Percentiles rank a stretch among this genome's conserved stretches.
Evolutionary conservation across 2,329 filamentous ascomycete species (phyloP).

Genomic region (Fonsecaea erecta): DNA sequence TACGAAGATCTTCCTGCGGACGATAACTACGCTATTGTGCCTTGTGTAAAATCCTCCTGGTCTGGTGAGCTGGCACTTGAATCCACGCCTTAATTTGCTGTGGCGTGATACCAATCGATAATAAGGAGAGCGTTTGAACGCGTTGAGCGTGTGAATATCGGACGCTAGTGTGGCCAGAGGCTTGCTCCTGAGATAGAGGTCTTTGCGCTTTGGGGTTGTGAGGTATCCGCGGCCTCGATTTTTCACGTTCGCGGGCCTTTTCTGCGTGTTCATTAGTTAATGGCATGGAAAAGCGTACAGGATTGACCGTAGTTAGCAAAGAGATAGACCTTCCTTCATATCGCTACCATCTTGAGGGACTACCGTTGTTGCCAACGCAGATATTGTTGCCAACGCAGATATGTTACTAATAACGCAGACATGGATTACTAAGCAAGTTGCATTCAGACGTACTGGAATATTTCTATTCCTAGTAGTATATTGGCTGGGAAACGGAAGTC

Average conservation of each 20-base stretch:
- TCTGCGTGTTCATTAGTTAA: not conserved
- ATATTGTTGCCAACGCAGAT: too few relatives aligned
- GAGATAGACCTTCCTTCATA: not conserved
- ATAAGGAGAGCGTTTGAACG: not conserved
- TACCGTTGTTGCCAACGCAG: not conserved
- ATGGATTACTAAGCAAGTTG: not conserved
- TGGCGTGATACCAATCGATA: not conserved
- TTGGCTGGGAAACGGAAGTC: not conserved
- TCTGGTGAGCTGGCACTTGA: not conserved
- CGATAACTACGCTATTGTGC: slow-evolving; percentile 20
- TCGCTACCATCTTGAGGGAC: not conserved
- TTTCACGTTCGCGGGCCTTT: not conserved
- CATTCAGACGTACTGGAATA: not conserved
- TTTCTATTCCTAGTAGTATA: not conserved
- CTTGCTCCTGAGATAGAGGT: not conserved
- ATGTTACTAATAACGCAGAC: too few relatives aligned
- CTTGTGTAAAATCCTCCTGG: slow-evolving; percentile 36
- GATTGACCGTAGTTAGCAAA: not conserved
- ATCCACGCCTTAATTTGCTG: not conserved
- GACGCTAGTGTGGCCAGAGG: not conserved
- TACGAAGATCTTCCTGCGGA: slow-evolving; percentile 11
- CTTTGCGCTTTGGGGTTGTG: not conserved
- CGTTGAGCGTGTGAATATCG: slow-evolving; percentile 10
- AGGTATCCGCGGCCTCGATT: not conserved
- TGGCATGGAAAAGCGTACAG: not conserved